phyloP scores from a whole-genome alignment of 1,284 basidiomycete genomes.

The Marasmius sp. region DNA sequence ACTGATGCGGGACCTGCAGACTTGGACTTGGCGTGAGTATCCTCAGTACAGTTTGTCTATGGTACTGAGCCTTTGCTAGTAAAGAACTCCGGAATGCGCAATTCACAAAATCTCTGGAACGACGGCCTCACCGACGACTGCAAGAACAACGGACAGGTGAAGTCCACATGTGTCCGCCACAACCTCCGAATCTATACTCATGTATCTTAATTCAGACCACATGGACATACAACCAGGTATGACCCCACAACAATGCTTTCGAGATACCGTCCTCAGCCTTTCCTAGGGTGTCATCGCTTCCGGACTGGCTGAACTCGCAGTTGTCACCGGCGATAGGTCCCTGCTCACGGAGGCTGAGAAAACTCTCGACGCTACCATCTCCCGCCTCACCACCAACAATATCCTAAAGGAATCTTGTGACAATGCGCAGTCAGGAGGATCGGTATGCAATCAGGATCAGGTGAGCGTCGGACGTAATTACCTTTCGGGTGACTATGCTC shows the following conservation, averaged over 20 bases:
- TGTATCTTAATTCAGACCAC: slow-evolving; percentile 36
- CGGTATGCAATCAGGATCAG: slow-evolving; percentile 49
- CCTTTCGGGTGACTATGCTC: background rate
- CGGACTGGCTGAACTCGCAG: slow-evolving; percentile 44
- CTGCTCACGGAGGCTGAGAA: slow-evolving; percentile 48
- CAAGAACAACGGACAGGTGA: slow-evolving; percentile 45
- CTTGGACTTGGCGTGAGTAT: slow-evolving; percentile 46
- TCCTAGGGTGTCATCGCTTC: slow-evolving; percentile 50
- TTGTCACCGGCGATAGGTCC: slow-evolving; percentile 36
- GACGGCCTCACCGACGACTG: slow-evolving; percentile 46
- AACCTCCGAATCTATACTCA: background rate
- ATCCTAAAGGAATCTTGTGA: slow-evolving; percentile 56
- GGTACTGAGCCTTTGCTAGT: slow-evolving; percentile 29
- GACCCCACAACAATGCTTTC: background rate
- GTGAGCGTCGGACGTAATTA: slow-evolving; percentile 22
- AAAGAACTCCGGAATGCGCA: slow-evolving; percentile 46
- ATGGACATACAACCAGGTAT: slow-evolving; percentile 57
- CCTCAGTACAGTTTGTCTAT: background rate
- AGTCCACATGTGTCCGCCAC: slow-evolving; percentile 1
- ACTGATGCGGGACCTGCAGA: slow-evolving; percentile 22
- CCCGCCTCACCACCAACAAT: slow-evolving; percentile 34
- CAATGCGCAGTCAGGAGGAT: slow-evolving; percentile 33
- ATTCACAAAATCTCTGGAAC: slow-evolving; percentile 47
- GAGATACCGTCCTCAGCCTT: background rate
- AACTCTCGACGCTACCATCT: slow-evolving; percentile 51